Evolutionary conservation across 1,284 basidiomycete genomes (phyloP).

Genomic region (Somion occarium): DNA sequence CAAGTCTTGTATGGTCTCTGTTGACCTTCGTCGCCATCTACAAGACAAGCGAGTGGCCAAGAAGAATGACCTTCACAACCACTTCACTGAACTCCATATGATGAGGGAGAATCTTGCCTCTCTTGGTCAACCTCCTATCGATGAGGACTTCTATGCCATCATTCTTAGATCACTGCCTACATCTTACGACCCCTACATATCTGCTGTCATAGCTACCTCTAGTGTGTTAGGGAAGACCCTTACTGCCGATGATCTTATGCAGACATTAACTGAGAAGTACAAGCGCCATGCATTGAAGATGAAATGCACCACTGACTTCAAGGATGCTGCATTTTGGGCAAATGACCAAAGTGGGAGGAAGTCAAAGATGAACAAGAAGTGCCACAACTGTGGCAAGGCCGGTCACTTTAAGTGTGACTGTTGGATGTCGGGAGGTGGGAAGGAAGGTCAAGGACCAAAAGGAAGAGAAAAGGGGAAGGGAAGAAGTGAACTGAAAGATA

Average conservation of each 20-base stretch:
- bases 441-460: too few relatives aligned
- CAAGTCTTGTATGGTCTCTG: too few relatives aligned
- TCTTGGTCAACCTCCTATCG: constrained; percentile 12
- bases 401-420: constrained; percentile 23
- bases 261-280: too few relatives aligned
- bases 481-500: too few relatives aligned
- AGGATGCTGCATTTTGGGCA: constrained; percentile 7
- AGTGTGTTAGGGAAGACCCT: too few relatives aligned
- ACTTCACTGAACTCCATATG: constrained; percentile 15
- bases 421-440: constrained; percentile 24
- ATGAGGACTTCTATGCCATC: constrained; percentile 14
- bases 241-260: constrained; percentile 14
- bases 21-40: constrained; percentile 16
- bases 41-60: constrained; percentile 15
- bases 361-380: constrained; percentile 11
- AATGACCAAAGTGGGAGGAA: constrained; percentile 7
- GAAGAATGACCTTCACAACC: constrained; percentile 14
- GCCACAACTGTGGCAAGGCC: constrained; percentile 20
- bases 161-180: too few relatives aligned
- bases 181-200: constrained; percentile 12
- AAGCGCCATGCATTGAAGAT: constrained; percentile 8
- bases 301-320: background rate
- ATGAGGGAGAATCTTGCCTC: constrained; percentile 18
- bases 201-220: constrained; percentile 4
- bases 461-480: constrained; percentile 14